Percentiles rank a stretch among this genome's conserved stretches.
These are phyloP conservation scores for Hypoxylon sp. DNA, from an alignment of 2,329 filamentous ascomycete species.

Conservation along the genomic window DNA sequence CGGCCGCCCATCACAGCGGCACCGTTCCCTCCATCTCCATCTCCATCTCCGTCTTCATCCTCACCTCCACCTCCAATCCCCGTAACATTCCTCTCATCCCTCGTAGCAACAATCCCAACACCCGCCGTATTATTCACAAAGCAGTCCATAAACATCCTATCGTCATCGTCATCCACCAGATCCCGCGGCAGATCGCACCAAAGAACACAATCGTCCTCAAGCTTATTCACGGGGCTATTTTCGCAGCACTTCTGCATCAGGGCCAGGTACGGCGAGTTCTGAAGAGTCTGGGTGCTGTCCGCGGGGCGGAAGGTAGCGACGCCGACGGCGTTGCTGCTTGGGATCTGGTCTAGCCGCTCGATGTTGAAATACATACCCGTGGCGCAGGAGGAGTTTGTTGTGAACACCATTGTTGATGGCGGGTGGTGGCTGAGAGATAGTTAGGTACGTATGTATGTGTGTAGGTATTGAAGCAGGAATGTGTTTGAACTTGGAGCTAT, in stretches of 20 bases:
- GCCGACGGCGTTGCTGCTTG: background rate
- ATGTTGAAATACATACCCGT: background rate
- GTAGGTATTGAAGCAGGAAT: background rate
- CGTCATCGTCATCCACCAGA: constrained; percentile 3
- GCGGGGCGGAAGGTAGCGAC: background rate
- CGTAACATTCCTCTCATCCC: background rate
- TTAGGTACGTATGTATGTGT: no score
- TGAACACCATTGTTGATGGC: background rate
- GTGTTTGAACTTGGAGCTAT: background rate
- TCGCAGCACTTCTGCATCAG: constrained; percentile 6
- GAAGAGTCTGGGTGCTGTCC: background rate
- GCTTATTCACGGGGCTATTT: background rate
- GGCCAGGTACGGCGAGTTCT: constrained; percentile 2
- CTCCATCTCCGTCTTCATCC: background rate
- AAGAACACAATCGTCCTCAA: background rate
- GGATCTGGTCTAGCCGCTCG: constrained; percentile 1
- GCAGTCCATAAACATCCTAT: background rate
- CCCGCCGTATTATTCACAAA: background rate
- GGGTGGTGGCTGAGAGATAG: background rate
- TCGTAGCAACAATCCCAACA: background rate
- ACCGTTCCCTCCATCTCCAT: constrained; percentile 1
- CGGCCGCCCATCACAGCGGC: background rate
- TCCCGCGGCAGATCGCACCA: constrained; percentile 9
- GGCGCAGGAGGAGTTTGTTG: constrained; percentile 1
- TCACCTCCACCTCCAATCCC: background rate